Evolutionary conservation across 345 rosid species (phyloP).

Genomic region (Microthlaspi erraticum): DNA sequence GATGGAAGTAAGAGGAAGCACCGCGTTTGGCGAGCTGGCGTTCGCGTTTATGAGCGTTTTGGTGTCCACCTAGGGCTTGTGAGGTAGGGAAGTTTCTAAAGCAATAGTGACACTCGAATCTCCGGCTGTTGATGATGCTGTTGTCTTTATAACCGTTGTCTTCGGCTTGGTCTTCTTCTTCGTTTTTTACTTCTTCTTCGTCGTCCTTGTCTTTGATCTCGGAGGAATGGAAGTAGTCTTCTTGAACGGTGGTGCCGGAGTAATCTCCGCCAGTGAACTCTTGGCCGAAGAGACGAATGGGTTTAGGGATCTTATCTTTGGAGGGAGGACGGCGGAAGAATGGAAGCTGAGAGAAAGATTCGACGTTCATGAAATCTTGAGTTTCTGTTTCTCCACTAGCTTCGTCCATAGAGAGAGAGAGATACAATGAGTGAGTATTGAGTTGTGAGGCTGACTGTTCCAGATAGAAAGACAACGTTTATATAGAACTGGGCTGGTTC

Average conservation of each 20-base stretch:
- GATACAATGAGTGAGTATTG: slow-evolving; percentile 17
- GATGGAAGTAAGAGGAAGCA: slow-evolving; percentile 41
- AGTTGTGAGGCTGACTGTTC: slow-evolving; percentile 33
- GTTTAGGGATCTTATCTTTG: slow-evolving; percentile 49
- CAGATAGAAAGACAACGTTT: slow-evolving; percentile 26
- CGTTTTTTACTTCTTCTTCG: slow-evolving; percentile 16
- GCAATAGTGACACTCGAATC: slow-evolving; percentile 59
- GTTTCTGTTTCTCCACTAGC: slow-evolving; percentile 35
- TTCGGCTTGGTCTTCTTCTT: slow-evolving; percentile 15
- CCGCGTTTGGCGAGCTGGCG: slow-evolving; percentile 56
- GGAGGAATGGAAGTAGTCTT: slow-evolving; percentile 20
- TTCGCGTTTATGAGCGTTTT: slow-evolving; percentile 64
- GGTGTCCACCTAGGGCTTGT: slow-evolving; percentile 66
- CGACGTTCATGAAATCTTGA: slow-evolving; percentile 67
- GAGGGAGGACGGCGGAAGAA: slow-evolving; percentile 67
- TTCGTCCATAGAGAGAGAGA: slow-evolving; percentile 39
- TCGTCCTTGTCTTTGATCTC: slow-evolving; percentile 32
- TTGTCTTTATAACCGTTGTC: slow-evolving; percentile 19
- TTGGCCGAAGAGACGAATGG: slow-evolving; percentile 71
- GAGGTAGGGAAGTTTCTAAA: slow-evolving; percentile 52
- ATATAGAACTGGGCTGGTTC: slow-evolving; percentile 29
- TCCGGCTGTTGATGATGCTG: slow-evolving; percentile 36
- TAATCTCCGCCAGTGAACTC: slow-evolving; percentile 51
- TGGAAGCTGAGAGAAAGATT: slow-evolving; percentile 73
- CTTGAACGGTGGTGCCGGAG: slow-evolving; percentile 25